Conservation (phyloP, 169 alveolate genomes). For the Eimeria falciformis region DNA sequence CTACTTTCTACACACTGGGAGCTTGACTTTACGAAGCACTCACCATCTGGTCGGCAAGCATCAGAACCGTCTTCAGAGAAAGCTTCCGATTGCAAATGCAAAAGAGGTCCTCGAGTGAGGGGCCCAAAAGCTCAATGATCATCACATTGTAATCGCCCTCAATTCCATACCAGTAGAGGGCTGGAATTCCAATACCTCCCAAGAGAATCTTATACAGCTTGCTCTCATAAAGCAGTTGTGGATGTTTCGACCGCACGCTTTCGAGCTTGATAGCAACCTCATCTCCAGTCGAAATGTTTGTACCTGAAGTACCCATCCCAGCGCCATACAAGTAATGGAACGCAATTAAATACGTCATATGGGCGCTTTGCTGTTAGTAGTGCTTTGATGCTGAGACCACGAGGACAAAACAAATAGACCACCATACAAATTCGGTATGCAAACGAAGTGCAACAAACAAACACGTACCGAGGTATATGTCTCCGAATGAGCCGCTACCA, state of each 20-base stretch:
- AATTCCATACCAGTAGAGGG: conserved; percentile 98
- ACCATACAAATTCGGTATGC: background rate
- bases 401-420: background rate
- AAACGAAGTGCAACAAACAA: background rate
- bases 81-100: conserved; percentile 95
- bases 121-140: conserved; percentile 98
- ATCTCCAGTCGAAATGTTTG: conserved; percentile 95
- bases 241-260: conserved; percentile 92
- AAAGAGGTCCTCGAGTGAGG: conserved; percentile 97
- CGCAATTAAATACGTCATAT: background rate
- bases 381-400: background rate
- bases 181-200: conserved; percentile 96
- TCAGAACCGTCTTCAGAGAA: conserved; percentile 89
- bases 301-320: conserved; percentile 82
- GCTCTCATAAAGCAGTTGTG: conserved; percentile 97
- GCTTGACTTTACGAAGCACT: background rate
- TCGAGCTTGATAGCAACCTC: conserved; percentile 95
- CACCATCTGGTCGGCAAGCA: conserved; percentile 89
- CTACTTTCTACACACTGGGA: background rate
- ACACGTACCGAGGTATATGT: conserved; percentile 94
- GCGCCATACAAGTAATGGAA: background rate
- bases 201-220: conserved; percentile 95
- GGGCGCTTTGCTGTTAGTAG: too few relatives aligned
- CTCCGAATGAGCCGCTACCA: conserved; percentile 99
- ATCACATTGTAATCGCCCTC: conserved; percentile 98